phyloP scores from a whole-genome alignment of 495 filamentous ascomycete species.

The Talaromyces trachyspermus region DNA sequence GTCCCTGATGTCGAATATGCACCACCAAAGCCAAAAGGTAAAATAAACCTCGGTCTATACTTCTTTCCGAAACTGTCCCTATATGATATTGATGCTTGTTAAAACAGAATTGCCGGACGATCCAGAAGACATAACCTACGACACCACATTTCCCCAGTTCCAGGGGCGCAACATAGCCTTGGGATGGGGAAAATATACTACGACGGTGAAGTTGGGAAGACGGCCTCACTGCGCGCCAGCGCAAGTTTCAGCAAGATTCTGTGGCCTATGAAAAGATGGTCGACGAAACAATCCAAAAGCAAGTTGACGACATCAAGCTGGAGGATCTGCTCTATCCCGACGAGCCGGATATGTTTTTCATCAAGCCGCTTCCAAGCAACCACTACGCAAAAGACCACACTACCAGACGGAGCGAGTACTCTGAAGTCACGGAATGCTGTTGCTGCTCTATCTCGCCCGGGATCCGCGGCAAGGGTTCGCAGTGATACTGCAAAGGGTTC shows the following conservation, averaged over 20 bases:
- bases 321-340: neutral
- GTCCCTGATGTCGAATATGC: conserved; percentile 70
- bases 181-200: conserved; percentile 52
- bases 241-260: conserved; percentile 49
- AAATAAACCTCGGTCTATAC: too few species aligned
- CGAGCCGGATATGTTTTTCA: conserved; percentile 15
- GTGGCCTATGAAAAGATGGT: conserved; percentile 36
- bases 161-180: conserved; percentile 58
- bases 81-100: neutral
- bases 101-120: conserved; percentile 63
- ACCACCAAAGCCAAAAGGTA: conserved; percentile 56
- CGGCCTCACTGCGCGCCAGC: conserved; percentile 56
- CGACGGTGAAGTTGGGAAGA: conserved; percentile 61
- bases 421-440: conserved; percentile 47
- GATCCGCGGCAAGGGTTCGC: conserved; percentile 19
- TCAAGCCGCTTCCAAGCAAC: conserved; percentile 14
- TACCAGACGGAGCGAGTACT: conserved; percentile 30
- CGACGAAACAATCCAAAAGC: conserved; percentile 54
- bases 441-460: conserved; percentile 41
- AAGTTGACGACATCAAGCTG: conserved; percentile 36
- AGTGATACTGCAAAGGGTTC: conserved; percentile 19
- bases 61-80: too few species aligned
- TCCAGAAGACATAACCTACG: conserved; percentile 67
- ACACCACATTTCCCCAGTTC: conserved; percentile 44
- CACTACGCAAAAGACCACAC: conserved; percentile 22